Conservation (phyloP, 2,329 filamentous ascomycete species). For the Exophiala lecanii-corni region DNA sequence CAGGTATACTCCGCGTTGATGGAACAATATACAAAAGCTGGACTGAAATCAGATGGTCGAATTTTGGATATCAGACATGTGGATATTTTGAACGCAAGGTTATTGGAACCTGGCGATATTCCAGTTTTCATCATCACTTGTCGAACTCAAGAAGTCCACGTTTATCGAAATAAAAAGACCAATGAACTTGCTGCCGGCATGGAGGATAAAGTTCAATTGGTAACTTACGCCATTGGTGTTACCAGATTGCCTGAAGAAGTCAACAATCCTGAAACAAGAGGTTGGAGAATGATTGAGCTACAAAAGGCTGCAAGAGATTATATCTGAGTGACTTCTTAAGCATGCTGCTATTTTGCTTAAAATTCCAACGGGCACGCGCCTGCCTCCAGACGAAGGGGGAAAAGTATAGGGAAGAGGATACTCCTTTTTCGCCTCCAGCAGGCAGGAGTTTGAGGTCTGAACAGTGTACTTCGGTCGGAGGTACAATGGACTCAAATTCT, state of each 20-base stretch:
- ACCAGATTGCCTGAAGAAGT: conserved; percentile 93
- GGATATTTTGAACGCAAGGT: conserved; percentile 56
- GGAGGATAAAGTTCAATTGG: conserved; percentile 97
- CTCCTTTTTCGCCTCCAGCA: too few relatives aligned
- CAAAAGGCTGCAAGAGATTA: conserved; percentile 97
- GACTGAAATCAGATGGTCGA: conserved; percentile 88
- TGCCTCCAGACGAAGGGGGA: background rate
- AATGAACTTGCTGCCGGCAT: conserved; percentile 88
- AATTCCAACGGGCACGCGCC: too few relatives aligned
- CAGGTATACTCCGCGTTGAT: conserved; percentile 95
- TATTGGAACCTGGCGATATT: conserved; percentile 47
- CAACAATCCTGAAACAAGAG: conserved; percentile 91
- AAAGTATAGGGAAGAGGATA: background rate
- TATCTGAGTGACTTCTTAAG: conserved; percentile 55
- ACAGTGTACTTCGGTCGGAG: too few relatives aligned
- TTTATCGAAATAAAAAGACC: conserved; percentile 89
- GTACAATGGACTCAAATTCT: too few relatives aligned
- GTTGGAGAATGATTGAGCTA: conserved; percentile 96
- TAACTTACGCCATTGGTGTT: conserved; percentile 96
- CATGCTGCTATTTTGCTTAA: too few relatives aligned
- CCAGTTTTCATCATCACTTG: conserved; percentile 97
- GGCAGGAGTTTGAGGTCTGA: too few relatives aligned
- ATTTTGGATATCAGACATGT: conserved; percentile 95
- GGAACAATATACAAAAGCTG: conserved; percentile 89
- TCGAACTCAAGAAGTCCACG: conserved; percentile 94